Conservation (phyloP, 2,329 filamentous ascomycete species). For the Ophiostoma pallidulum region DNA sequence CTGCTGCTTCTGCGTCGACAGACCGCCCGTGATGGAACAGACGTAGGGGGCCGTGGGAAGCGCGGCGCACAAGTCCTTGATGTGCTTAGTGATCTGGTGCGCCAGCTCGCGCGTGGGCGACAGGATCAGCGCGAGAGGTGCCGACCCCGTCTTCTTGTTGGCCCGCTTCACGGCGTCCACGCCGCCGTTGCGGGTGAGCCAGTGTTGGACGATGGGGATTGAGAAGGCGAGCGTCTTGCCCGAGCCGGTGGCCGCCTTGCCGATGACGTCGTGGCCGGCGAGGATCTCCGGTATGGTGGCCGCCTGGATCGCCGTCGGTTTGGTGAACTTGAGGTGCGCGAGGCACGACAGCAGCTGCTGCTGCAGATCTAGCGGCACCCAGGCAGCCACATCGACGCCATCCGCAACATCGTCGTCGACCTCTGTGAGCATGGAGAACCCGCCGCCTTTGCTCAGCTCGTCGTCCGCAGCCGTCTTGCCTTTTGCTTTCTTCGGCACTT, state of each 20-base stretch:
- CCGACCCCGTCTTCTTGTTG: slow-evolving; percentile 24
- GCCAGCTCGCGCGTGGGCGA: slow-evolving; percentile 90
- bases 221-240: slow-evolving; percentile 94
- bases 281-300: slow-evolving; percentile 73
- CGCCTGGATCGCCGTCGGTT: slow-evolving; percentile 74
- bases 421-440: slow-evolving; percentile 48
- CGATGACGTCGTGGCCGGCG: slow-evolving; percentile 80
- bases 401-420: slow-evolving; percentile 32
- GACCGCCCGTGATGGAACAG: slow-evolving; percentile 83
- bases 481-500: background rate
- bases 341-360: slow-evolving; percentile 62
- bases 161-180: slow-evolving; percentile 23
- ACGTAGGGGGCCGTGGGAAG: slow-evolving; percentile 56
- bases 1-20: slow-evolving; percentile 93
- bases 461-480: slow-evolving; percentile 22
- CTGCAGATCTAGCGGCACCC: slow-evolving; percentile 67
- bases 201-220: slow-evolving; percentile 83
- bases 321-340: slow-evolving; percentile 67
- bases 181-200: slow-evolving; percentile 38
- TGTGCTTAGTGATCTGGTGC: slow-evolving; percentile 79
- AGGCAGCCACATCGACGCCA: slow-evolving; percentile 65
- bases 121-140: slow-evolving; percentile 72
- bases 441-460: slow-evolving; percentile 33
- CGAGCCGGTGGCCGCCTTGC: slow-evolving; percentile 92
- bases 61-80: slow-evolving; percentile 61